Conservation (phyloP, 768 basidiomycete species). For the Suillus ampliporus region DNA sequence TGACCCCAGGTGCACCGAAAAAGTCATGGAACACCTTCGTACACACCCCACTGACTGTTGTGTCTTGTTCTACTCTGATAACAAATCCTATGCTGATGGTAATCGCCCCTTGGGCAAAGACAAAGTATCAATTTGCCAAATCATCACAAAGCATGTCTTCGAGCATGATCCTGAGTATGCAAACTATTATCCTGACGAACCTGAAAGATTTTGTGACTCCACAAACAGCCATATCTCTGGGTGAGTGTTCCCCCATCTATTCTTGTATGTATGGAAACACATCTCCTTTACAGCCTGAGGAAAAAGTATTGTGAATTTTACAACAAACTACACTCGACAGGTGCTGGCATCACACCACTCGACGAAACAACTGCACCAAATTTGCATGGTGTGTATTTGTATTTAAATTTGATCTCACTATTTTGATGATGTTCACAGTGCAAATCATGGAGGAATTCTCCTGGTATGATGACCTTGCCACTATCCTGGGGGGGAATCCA, state of each 20-base stretch:
- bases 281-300: neutral
- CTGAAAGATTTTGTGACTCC: neutral
- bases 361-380: neutral
- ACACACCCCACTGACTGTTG: slow-evolving; percentile 3
- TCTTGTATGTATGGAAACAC: neutral
- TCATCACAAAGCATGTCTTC: slow-evolving; percentile 7
- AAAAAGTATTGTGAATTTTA: neutral
- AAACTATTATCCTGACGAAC: neutral
- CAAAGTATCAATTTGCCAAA: neutral
- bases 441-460: neutral
- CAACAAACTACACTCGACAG: neutral
- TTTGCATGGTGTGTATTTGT: neutral
- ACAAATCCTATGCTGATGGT: neutral
- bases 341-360: neutral
- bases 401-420: too few species aligned
- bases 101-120: neutral
- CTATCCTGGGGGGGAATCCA: neutral
- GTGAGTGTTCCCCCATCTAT: neutral
- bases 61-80: slow-evolving; percentile 8
- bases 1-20: too few species aligned
- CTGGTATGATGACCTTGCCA: slow-evolving; percentile 4
- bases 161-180: neutral
- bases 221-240: slow-evolving; percentile 1
- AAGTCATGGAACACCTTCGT: neutral
- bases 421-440: neutral